Conservation (phyloP, 2,329 filamentous ascomycete genomes). For the Decorospora gaudefroyi region DNA sequence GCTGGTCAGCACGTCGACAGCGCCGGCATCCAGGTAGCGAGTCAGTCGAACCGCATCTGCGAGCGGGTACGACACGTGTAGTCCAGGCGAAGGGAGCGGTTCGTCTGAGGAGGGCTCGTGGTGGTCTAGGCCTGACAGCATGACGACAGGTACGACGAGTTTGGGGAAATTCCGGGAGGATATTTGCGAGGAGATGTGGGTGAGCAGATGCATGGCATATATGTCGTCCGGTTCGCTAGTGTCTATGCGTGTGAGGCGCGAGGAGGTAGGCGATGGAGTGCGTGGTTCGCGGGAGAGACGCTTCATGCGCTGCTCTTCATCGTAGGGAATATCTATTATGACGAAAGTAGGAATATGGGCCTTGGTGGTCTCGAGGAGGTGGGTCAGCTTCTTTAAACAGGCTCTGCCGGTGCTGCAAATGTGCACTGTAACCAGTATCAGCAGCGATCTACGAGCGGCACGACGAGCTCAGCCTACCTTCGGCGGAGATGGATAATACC, state of each 20-base stretch:
- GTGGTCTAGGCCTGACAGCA: constrained; percentile 47
- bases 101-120: constrained; percentile 34
- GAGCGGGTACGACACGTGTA: constrained; percentile 46
- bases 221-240: constrained; percentile 48
- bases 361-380: constrained; percentile 41
- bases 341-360: constrained; percentile 47
- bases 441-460: background rate
- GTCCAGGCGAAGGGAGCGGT: constrained; percentile 39
- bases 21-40: constrained; percentile 81
- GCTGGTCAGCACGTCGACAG: constrained; percentile 80
- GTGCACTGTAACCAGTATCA: constrained; percentile 41
- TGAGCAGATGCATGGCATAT: constrained; percentile 51
- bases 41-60: constrained; percentile 62
- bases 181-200: constrained; percentile 50
- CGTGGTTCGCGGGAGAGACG: constrained; percentile 50
- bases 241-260: constrained; percentile 38
- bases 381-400: constrained; percentile 45
- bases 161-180: constrained; percentile 48
- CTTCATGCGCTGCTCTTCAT: constrained; percentile 49
- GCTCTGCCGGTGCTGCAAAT: constrained; percentile 48
- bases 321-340: constrained; percentile 51
- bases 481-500: constrained; percentile 49
- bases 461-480: constrained; percentile 42
- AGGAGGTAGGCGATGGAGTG: constrained; percentile 48
- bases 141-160: constrained; percentile 49